Conservation (phyloP, 169 alveolate genomes). For the Toxoplasma gondii region DNA sequence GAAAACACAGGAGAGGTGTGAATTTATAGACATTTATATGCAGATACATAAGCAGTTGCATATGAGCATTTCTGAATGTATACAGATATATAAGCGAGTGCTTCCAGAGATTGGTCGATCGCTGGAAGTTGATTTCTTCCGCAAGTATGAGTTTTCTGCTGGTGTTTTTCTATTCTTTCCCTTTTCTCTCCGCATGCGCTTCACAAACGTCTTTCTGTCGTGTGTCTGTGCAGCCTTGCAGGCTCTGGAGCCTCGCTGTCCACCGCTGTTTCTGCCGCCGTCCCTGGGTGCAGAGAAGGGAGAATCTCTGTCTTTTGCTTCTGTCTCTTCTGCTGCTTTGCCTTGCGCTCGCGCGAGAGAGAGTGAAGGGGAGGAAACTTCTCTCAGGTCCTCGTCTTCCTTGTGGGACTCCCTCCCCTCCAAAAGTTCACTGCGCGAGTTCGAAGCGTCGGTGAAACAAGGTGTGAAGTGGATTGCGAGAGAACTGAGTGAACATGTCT, state of each 20-base stretch:
- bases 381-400: not conserved
- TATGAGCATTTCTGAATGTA: too few relatives aligned
- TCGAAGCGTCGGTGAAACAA: not conserved
- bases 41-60: too few relatives aligned
- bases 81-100: too few relatives aligned
- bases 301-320: not conserved
- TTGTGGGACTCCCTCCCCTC: not conserved
- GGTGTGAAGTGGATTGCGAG: conserved; percentile 9
- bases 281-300: not conserved
- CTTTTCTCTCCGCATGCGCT: too few relatives aligned
- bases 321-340: not conserved
- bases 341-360: not conserved
- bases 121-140: too few relatives aligned
- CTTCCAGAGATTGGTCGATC: too few relatives aligned
- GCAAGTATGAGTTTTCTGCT: too few relatives aligned
- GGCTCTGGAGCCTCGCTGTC: not conserved
- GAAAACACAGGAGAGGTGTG: too few relatives aligned
- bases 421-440: not conserved
- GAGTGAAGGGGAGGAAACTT: not conserved
- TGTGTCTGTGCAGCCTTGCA: not conserved
- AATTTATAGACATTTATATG: too few relatives aligned
- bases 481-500: not conserved
- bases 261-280: not conserved
- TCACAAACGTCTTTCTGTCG: too few relatives aligned
- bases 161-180: too few relatives aligned